A percentile compares a stretch with the other conserved stretches of the same genome.
Evolutionary conservation across 2,329 filamentous ascomycete genomes (phyloP).

Genomic region (Verticillium alfalfae): DNA sequence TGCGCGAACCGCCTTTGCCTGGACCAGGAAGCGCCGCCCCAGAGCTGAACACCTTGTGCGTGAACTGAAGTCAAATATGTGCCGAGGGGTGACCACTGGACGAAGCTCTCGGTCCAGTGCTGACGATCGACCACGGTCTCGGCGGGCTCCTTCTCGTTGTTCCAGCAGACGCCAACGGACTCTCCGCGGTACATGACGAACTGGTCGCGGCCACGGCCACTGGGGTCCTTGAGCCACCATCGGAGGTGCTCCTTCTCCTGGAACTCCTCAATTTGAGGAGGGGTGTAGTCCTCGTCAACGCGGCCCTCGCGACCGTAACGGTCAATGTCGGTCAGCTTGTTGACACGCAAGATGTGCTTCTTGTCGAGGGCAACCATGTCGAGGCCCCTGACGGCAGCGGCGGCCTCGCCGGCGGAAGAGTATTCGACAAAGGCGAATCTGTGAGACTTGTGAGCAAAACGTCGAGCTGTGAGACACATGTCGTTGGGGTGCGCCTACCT

Average conservation of each 20-base stretch:
- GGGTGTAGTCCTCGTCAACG: conserved; percentile 83
- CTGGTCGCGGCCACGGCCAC: conserved; percentile 80
- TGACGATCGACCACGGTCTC: conserved; percentile 87
- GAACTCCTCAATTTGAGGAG: conserved; percentile 79
- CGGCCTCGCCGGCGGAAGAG: conserved; percentile 81
- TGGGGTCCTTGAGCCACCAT: conserved; percentile 83
- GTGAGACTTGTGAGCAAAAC: conserved; percentile 9
- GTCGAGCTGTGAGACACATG: background rate
- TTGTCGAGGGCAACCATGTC: conserved; percentile 88
- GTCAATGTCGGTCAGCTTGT: conserved; percentile 98
- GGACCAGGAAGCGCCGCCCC: conserved; percentile 86
- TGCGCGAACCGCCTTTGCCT: conserved; percentile 91
- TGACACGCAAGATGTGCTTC: conserved; percentile 90
- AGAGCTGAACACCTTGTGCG: conserved; percentile 92
- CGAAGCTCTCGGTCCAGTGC: conserved; percentile 97
- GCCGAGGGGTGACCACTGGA: conserved; percentile 94
- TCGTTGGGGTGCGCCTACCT: conserved; percentile 50
- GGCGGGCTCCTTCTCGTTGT: conserved; percentile 87
- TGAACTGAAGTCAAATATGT: conserved; percentile 95
- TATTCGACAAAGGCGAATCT: conserved; percentile 98
- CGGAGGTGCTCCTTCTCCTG: conserved; percentile 88
- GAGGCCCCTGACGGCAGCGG: conserved; percentile 82
- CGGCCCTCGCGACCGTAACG: conserved; percentile 91
- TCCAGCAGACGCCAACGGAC: conserved; percentile 93
- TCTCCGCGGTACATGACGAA: conserved; percentile 93